phyloP scores from a whole-genome alignment of 768 basidiomycete species.

The Collybiopsis confluens region DNA sequence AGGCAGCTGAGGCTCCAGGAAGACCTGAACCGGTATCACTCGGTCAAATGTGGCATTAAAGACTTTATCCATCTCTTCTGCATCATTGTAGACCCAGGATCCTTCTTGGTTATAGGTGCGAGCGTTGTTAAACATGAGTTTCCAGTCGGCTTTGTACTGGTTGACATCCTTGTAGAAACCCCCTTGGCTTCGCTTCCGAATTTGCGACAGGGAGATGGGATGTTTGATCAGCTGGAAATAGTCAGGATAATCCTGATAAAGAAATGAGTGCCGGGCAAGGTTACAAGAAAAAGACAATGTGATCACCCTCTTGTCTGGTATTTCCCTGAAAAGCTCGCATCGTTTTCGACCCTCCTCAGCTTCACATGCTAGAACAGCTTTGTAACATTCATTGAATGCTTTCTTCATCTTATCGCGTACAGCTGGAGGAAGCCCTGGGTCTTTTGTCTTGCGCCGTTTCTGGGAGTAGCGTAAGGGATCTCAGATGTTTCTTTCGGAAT shows the following conservation, averaged over 20 bases:
- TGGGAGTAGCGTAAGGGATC: too few relatives aligned
- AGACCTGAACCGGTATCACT: conserved; percentile 64
- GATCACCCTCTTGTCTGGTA: conserved; percentile 75
- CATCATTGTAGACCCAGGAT: conserved; percentile 92
- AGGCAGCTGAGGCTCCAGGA: conserved; percentile 59
- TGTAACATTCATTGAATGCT: conserved; percentile 70
- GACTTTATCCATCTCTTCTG: conserved; percentile 90
- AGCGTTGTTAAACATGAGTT: conserved; percentile 92
- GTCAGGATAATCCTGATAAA: conserved; percentile 77
- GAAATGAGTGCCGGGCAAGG: conserved; percentile 10
- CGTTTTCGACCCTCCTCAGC: conserved; percentile 74
- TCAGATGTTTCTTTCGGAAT: neutral
- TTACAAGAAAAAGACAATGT: conserved; percentile 7
- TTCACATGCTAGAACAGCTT: conserved; percentile 68
- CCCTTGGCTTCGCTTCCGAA: conserved; percentile 70
- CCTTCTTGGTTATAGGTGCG: conserved; percentile 92
- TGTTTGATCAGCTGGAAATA: conserved; percentile 86
- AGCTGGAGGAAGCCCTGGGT: conserved; percentile 50
- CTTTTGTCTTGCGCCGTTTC: conserved; percentile 85
- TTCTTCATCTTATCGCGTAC: conserved; percentile 80
- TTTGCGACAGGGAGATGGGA: conserved; percentile 84
- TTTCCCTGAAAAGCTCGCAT: conserved; percentile 82
- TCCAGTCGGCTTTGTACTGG: conserved; percentile 75
- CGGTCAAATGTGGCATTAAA: conserved; percentile 71
- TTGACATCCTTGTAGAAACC: conserved; percentile 71